Evolutionary conservation across 352 stramenopile species (phyloP).

Genomic region (Globisporangium abappressorium): DNA sequence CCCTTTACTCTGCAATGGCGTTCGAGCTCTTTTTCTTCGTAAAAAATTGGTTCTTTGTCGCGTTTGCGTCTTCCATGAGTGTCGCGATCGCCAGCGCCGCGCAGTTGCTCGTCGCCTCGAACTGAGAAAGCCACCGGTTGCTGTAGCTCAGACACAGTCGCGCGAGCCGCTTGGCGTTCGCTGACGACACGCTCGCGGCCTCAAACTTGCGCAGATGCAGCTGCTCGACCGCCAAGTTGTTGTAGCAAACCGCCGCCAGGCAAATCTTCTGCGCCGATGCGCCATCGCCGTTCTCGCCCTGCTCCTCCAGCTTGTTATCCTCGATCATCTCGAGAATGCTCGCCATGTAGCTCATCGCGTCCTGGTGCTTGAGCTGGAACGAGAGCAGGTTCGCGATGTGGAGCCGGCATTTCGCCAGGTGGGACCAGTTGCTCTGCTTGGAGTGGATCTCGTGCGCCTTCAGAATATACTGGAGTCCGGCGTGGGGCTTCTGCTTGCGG

Average conservation of each 20-base stretch:
- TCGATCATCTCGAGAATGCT: conserved; percentile 89
- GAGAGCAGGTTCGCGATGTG: conserved; percentile 80
- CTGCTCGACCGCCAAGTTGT: conserved; percentile 92
- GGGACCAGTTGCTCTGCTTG: conserved; percentile 67
- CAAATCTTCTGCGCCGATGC: conserved; percentile 89
- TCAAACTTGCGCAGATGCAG: conserved; percentile 83
- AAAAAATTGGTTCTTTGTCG: not conserved
- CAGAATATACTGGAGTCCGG: conserved; percentile 80
- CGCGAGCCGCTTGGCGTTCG: conserved; percentile 87
- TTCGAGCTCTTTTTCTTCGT: not conserved
- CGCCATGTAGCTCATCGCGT: conserved; percentile 76
- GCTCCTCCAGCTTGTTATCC: conserved; percentile 80
- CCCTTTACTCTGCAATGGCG: not conserved
- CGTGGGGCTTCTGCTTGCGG: conserved; percentile 70
- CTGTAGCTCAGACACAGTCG: conserved; percentile 90
- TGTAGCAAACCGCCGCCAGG: conserved; percentile 88
- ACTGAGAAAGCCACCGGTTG: conserved; percentile 87
- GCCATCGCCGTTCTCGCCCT: conserved; percentile 19
- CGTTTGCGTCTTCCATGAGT: conserved; percentile 54
- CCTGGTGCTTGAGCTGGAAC: conserved; percentile 67
- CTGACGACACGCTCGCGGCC: conserved; percentile 62
- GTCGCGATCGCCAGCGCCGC: conserved; percentile 63
- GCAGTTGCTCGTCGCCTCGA: conserved; percentile 86
- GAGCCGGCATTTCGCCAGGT: conserved; percentile 89
- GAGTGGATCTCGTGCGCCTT: conserved; percentile 85